These are phyloP conservation scores for Dianthus caryophyllus DNA, from an alignment of 148 eudicot species.

Conservation along the genomic window DNA sequence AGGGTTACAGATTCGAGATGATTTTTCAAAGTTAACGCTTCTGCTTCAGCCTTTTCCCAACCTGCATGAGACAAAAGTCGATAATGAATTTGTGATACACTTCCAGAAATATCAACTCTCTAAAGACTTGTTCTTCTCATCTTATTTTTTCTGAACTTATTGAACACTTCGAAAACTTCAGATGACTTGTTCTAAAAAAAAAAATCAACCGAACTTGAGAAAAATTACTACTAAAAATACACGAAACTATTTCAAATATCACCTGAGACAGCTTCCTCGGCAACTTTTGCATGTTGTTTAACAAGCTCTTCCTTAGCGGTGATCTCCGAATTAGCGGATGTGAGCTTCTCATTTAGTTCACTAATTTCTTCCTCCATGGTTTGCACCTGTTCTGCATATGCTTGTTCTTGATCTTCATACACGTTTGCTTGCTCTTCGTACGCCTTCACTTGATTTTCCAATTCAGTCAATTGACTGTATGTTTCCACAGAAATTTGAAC, in stretches of 20 bases:
- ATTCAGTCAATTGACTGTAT: constrained; percentile 69
- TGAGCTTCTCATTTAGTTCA: constrained; percentile 65
- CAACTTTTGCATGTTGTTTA: constrained; percentile 93
- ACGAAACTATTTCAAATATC: constrained; percentile 1
- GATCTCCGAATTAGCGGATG: constrained; percentile 71
- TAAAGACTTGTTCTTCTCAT: too few species aligned
- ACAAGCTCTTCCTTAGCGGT: constrained; percentile 75
- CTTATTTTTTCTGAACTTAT: too few species aligned
- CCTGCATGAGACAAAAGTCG: constrained; percentile 41
- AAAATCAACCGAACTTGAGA: too few species aligned
- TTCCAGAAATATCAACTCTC: neutral
- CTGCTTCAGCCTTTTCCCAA: constrained; percentile 99
- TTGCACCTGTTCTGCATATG: constrained; percentile 57
- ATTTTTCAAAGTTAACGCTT: constrained; percentile 77
- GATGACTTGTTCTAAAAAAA: too few species aligned
- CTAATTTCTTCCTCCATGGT: constrained; percentile 57
- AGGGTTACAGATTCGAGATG: constrained; percentile 90
- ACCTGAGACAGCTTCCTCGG: constrained; percentile 99
- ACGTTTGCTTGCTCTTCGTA: constrained; percentile 36
- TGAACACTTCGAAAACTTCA: too few species aligned
- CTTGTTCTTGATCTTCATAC: constrained; percentile 48
- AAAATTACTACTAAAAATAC: too few species aligned
- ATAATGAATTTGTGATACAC: constrained; percentile 13
- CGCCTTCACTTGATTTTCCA: constrained; percentile 66
- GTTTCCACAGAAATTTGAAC: constrained; percentile 89